Base-by-base conservation (phyloP, 1,284 basidiomycete genomes). In the Tremellales sp. region DNA sequence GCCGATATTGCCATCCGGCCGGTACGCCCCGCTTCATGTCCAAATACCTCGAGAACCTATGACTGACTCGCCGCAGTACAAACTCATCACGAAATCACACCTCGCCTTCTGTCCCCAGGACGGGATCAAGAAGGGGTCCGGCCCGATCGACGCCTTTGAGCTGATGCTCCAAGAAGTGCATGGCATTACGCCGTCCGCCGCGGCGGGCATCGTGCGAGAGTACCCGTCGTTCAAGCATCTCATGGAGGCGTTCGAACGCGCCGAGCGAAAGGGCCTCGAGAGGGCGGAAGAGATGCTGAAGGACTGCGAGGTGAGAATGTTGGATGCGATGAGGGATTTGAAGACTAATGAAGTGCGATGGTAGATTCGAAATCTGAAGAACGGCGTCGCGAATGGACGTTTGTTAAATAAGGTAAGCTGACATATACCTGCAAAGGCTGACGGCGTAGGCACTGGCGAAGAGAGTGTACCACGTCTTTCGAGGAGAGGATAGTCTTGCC, bases 81-180 rank as follows among this genome's bases (percentile, higher is more conserved):
- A 72, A 47, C 58, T 69, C 12, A 53, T 73, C n/a, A 54, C 63
- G 25, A 71, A 71, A 43, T 62, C 65, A 0, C 71, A 73, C 43
- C 63, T 73, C 16, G 61, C 65, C 28, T 72, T 73, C 45, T 63
- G 65, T 2, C 60, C 67, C 0, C 56, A 60, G 1, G 66, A 65
- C 39, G 55, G 54, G 8, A 43, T 50, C 21, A 57, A 49, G n/a
- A 66, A 65, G 36, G 58, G 54, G 0, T 21, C 51, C 3, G 50
- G 46, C 3, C 57, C 63, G 0, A 48, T 43, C 5, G 57, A 68
- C 21, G 56, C 62, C 0, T 59, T 73, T 36, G 62, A 68, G 44
- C 54, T 69, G 25, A 72, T 73, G 67, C 59, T 74, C 5, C 62
- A 71, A 50, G 68, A 72, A 41, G 60, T 74, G 3, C 65, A 66